A percentile compares a stretch with the other conserved stretches of the same genome.
Conservation (phyloP, 192 early-diverging fungal genomes). For the Linnemannia elongata region DNA sequence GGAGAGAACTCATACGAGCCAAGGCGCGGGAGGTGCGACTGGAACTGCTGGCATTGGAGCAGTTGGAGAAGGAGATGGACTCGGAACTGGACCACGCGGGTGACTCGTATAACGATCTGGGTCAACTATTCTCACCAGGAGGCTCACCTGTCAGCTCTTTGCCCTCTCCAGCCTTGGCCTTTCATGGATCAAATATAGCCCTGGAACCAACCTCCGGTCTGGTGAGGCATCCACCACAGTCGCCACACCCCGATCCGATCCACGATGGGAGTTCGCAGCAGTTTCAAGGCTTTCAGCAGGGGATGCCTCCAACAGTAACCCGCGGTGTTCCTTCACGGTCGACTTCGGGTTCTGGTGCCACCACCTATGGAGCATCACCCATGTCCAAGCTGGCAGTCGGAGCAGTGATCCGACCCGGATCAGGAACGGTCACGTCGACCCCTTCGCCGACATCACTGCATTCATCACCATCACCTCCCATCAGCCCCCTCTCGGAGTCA, state of each 20-base stretch:
- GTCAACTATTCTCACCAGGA: neutral
- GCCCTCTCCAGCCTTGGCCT: neutral
- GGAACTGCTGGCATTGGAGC: conserved; percentile 34
- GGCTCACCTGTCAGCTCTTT: neutral
- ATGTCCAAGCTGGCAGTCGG: neutral
- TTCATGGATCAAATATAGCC: neutral
- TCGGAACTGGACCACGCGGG: neutral
- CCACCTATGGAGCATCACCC: neutral
- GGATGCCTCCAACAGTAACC: neutral
- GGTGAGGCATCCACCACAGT: neutral
- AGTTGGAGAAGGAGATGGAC: conserved; percentile 26
- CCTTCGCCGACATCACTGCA: conserved; percentile 13
- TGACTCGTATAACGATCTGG: neutral
- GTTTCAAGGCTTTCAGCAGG: neutral
- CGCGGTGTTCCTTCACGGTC: neutral
- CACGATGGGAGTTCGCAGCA: neutral
- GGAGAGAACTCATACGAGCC: conserved; percentile 20
- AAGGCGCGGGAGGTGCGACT: conserved; percentile 36
- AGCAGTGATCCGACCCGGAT: neutral
- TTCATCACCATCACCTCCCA: conserved; percentile 25
- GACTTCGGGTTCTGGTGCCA: neutral
- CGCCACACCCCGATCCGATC: neutral
- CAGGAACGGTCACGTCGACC: neutral
- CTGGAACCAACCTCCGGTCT: neutral
- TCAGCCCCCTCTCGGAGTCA: conserved; percentile 28